phyloP scores from a whole-genome alignment of 148 eudicot genomes.

The Rhododendron ferrugineum region DNA sequence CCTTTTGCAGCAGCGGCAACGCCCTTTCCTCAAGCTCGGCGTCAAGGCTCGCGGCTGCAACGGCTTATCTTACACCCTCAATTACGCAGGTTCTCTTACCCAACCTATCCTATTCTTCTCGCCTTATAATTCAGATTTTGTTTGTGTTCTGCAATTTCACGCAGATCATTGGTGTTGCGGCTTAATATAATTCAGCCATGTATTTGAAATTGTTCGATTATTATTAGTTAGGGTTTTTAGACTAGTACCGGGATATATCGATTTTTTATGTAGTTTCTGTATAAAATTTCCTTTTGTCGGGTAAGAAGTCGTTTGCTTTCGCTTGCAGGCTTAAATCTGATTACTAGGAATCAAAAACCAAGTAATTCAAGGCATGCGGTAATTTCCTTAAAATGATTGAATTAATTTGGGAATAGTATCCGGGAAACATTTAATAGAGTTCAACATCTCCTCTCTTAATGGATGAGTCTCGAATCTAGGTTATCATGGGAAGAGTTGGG shows the following conservation, averaged over 20 bases:
- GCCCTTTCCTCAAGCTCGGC: constrained; percentile 14
- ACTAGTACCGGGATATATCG: background rate
- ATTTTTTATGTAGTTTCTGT: background rate
- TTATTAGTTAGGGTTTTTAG: background rate
- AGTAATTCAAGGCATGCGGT: background rate
- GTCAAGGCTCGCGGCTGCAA: constrained; percentile 19
- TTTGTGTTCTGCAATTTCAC: background rate
- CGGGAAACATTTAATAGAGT: background rate
- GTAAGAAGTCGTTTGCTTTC: background rate
- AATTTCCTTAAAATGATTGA: background rate
- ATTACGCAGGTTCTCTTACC: constrained; percentile 14
- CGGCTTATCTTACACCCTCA: constrained; percentile 26
- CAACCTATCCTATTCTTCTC: background rate
- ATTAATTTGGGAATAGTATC: background rate
- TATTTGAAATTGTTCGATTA: background rate
- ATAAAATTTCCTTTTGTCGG: background rate
- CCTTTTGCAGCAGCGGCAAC: constrained; percentile 28
- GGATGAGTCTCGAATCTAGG: background rate
- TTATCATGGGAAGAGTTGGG: background rate
- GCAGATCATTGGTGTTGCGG: background rate
- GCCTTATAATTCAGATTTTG: background rate
- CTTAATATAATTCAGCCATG: background rate
- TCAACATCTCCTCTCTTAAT: background rate
- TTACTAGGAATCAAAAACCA: background rate
- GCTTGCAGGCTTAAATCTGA: background rate